Evolutionary conservation across 257 asterid species (phyloP).

Genomic region (Jacaranda copaia): DNA sequence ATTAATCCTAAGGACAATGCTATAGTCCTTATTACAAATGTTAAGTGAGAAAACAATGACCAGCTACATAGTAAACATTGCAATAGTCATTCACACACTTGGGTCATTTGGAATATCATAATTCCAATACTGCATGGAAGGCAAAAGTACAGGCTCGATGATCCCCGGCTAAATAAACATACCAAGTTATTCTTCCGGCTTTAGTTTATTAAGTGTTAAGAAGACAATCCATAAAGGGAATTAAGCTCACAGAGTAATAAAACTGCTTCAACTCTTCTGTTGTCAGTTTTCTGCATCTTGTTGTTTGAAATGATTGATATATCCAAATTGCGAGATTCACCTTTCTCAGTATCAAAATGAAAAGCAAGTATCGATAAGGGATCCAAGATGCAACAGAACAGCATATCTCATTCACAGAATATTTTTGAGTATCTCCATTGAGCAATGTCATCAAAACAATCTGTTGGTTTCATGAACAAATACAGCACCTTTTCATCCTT

Average conservation of each 20-base stretch:
- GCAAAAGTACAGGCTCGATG: constrained; percentile 25
- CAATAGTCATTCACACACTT: neutral
- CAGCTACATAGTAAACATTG: constrained; percentile 13
- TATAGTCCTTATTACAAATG: neutral
- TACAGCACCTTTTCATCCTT: constrained; percentile 84
- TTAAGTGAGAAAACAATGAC: neutral
- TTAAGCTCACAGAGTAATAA: constrained; percentile 19
- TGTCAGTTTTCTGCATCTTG: neutral
- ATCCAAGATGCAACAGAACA: constrained; percentile 33
- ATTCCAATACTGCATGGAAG: constrained; percentile 18
- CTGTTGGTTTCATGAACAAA: constrained; percentile 28
- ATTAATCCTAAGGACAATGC: neutral
- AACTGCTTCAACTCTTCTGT: neutral
- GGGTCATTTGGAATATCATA: constrained; percentile 5
- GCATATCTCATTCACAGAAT: constrained; percentile 17
- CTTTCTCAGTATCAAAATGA: constrained; percentile 10
- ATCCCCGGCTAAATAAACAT: neutral
- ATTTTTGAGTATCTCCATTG: constrained; percentile 6
- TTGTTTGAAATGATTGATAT: neutral
- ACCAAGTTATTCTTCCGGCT: neutral
- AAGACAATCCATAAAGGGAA: constrained; percentile 10
- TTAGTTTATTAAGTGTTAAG: constrained; percentile 1
- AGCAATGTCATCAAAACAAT: neutral
- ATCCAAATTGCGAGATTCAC: neutral
- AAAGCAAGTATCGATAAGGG: neutral